Conservation (phyloP, 805 yeast species). For the Yarrowia divulgata region DNA sequence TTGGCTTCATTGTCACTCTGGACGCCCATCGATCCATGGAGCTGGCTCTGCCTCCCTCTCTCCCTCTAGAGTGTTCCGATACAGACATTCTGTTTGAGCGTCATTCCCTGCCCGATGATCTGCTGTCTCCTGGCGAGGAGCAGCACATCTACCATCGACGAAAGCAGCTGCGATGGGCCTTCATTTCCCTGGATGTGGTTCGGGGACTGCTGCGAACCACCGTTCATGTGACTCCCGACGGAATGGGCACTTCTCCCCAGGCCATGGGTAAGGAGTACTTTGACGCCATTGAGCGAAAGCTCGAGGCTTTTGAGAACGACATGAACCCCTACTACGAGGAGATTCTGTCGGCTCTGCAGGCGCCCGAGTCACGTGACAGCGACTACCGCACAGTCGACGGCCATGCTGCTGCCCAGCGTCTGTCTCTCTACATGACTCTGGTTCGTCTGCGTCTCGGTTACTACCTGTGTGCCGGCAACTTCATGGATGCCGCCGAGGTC, state of each 20-base stretch:
- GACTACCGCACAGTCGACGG: conserved; percentile 36
- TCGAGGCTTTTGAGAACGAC: conserved; percentile 35
- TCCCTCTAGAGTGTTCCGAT: conserved; percentile 31
- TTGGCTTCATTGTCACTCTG: conserved; percentile 31
- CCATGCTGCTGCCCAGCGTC: conserved; percentile 37
- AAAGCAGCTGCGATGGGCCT: conserved; percentile 39
- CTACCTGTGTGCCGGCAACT: conserved; percentile 39
- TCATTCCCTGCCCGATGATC: conserved; percentile 36
- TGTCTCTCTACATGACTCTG: conserved; percentile 35
- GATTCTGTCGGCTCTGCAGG: conserved; percentile 29
- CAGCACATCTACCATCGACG: conserved; percentile 39
- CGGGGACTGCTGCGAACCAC: conserved; percentile 37
- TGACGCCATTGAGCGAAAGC: conserved; percentile 27
- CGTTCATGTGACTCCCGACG: conserved; percentile 29
- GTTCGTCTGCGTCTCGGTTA: conserved; percentile 28
- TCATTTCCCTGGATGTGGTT: conserved; percentile 31
- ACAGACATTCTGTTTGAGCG: conserved; percentile 33
- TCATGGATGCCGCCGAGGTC: conserved; percentile 31
- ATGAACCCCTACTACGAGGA: conserved; percentile 38
- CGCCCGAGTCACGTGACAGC: conserved; percentile 26
- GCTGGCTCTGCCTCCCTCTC: conserved; percentile 37
- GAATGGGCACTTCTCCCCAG: conserved; percentile 27
- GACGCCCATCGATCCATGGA: conserved; percentile 38
- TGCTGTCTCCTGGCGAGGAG: conserved; percentile 38
- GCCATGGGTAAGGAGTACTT: conserved; percentile 34